Conservation (phyloP, 352 stramenopile genomes). For the Phytophthora crassamura region DNA sequence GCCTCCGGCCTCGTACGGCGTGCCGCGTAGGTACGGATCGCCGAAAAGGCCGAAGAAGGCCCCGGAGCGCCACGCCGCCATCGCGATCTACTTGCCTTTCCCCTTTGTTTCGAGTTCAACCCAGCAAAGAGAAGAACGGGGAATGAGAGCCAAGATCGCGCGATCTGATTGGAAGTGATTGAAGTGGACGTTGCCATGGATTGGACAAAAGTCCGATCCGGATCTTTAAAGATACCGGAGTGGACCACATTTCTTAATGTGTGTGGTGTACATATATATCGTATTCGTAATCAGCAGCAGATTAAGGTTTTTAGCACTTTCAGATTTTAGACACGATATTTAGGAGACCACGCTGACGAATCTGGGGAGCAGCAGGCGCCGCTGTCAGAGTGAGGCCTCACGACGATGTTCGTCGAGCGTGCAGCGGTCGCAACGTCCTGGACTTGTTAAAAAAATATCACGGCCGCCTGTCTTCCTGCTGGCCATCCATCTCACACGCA, state of each 20-base stretch:
- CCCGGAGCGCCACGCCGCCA: conserved; percentile 67
- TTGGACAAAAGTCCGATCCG: conserved; percentile 7
- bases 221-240: background rate
- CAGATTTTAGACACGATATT: too few relatives aligned
- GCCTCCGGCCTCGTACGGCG: conserved; percentile 78
- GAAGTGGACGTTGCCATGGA: background rate
- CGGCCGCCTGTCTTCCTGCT: conserved; percentile 12
- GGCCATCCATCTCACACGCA: conserved; percentile 1
- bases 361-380: conserved; percentile 5
- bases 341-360: background rate
- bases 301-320: background rate
- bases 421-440: background rate
- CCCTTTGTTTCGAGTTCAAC: conserved; percentile 17
- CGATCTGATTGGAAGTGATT: conserved; percentile 15
- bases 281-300: background rate
- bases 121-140: conserved; percentile 25
- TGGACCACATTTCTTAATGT: too few relatives aligned
- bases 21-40: conserved; percentile 81
- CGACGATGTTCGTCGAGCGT: background rate
- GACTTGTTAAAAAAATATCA: conserved; percentile 13
- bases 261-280: too few relatives aligned
- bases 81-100: conserved; percentile 17
- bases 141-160: conserved; percentile 23
- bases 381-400: background rate
- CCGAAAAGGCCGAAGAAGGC: conserved; percentile 81